Conservation (phyloP, 2,329 filamentous ascomycete genomes). For the Domatiomyces catenatus region DNA sequence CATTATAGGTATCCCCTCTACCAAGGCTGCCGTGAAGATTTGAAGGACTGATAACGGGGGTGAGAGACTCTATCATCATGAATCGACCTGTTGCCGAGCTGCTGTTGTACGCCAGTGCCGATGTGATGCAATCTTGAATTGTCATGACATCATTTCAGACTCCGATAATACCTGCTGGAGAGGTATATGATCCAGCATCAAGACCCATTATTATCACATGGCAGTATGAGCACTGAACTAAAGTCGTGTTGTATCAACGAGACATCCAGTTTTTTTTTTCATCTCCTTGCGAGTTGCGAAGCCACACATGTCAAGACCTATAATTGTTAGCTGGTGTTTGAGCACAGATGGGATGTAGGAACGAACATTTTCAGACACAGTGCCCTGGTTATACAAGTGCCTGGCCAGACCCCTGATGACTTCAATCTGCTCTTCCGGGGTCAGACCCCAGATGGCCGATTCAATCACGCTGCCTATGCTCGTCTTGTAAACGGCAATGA, state of each 20-base stretch:
- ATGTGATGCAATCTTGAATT: background rate
- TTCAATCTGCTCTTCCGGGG: slow-evolving; percentile 77
- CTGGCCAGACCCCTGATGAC: slow-evolving; percentile 47
- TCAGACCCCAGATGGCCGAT: slow-evolving; percentile 76
- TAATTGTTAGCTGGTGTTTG: background rate
- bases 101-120: background rate
- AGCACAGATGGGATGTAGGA: background rate
- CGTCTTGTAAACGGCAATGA: slow-evolving; percentile 78
- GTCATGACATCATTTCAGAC: background rate
- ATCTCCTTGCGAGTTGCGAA: background rate
- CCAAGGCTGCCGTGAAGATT: background rate
- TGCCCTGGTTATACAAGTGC: slow-evolving; percentile 49
- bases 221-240: background rate
- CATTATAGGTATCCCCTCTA: background rate
- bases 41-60: background rate
- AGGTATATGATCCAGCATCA: background rate
- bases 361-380: slow-evolving; percentile 39
- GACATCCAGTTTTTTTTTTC: background rate
- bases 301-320: background rate
- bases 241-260: background rate
- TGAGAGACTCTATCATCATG: background rate
- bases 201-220: background rate
- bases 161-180: background rate
- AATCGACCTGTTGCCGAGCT: background rate
- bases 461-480: slow-evolving; percentile 80